These are phyloP conservation scores for Acanthamoeba castellanii DNA, from an alignment of 208 protist genomes.

Conservation along the genomic window DNA sequence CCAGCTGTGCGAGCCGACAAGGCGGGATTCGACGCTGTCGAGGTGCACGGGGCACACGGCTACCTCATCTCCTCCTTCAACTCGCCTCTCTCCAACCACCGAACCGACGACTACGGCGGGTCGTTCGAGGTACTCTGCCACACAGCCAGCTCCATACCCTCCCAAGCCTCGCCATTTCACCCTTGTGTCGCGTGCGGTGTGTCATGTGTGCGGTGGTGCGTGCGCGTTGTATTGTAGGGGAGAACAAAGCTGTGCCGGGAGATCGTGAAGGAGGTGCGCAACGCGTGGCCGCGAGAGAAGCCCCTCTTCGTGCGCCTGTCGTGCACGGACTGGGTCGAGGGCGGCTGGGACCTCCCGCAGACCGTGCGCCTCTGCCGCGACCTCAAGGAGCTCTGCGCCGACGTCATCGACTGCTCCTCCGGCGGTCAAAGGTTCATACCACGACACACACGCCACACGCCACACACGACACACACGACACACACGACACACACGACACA, in stretches of 20 bases:
- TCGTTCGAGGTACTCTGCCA: slow-evolving; percentile 82
- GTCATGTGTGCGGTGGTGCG: background rate
- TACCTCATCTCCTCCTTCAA: slow-evolving; percentile 94
- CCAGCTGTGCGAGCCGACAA: slow-evolving; percentile 88
- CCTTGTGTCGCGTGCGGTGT: no score
- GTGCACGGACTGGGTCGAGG: slow-evolving; percentile 62
- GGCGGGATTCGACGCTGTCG: slow-evolving; percentile 93
- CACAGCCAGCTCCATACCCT: slow-evolving; percentile 1
- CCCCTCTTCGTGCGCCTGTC: slow-evolving; percentile 73
- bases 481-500: no score
- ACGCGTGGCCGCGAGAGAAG: slow-evolving; percentile 69
- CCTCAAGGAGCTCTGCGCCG: slow-evolving; percentile 69
- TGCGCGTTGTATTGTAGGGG: slow-evolving; percentile 40
- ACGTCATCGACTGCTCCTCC: slow-evolving; percentile 79
- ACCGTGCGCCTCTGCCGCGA: slow-evolving; percentile 27
- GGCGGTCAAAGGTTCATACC: slow-evolving; percentile 70
- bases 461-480: no score
- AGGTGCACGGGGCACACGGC: slow-evolving; percentile 93
- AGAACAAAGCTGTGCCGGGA: slow-evolving; percentile 74
- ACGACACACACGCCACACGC: background rate
- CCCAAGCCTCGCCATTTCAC: slow-evolving; percentile 50
- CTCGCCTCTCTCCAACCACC: slow-evolving; percentile 87
- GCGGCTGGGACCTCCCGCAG: slow-evolving; percentile 77
- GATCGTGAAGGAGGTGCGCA: slow-evolving; percentile 86
- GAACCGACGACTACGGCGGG: slow-evolving; percentile 93